Conservation (phyloP, 495 filamentous ascomycete genomes). For the Penicillium herquei region DNA sequence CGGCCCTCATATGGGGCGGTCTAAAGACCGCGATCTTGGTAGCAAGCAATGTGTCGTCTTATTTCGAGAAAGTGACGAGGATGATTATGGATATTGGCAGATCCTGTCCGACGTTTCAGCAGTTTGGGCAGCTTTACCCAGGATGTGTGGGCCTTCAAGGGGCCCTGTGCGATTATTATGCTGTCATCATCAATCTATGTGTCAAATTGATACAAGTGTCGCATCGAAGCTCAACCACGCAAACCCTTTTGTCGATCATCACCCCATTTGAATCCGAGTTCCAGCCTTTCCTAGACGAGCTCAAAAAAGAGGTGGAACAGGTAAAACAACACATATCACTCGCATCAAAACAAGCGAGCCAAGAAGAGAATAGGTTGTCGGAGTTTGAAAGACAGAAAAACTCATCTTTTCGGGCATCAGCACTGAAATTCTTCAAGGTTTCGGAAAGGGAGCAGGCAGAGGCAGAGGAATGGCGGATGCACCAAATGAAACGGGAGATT, state of each 20-base stretch:
- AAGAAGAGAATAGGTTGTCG: slow-evolving; percentile 15
- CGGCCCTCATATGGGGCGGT: slow-evolving; percentile 38
- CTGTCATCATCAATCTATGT: slow-evolving; percentile 32
- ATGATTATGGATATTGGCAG: slow-evolving; percentile 30
- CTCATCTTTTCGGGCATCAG: slow-evolving; percentile 1
- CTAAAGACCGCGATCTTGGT: slow-evolving; percentile 26
- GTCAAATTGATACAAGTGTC: slow-evolving; percentile 24
- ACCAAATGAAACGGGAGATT: not conserved
- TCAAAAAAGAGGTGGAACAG: slow-evolving; percentile 9
- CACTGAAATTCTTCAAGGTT: not conserved
- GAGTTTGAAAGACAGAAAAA: slow-evolving; percentile 13
- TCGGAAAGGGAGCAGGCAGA: slow-evolving; percentile 5
- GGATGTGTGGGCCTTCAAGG: slow-evolving; percentile 25
- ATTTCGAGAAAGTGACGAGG: slow-evolving; percentile 33
- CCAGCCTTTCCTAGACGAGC: not conserved
- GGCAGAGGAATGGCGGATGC: slow-evolving; percentile 4
- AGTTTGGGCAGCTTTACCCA: slow-evolving; percentile 34
- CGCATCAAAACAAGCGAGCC: slow-evolving; percentile 17
- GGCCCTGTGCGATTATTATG: slow-evolving; percentile 33
- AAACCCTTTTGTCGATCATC: not conserved
- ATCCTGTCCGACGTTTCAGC: slow-evolving; percentile 26
- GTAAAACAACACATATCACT: slow-evolving; percentile 22
- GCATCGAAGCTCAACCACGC: slow-evolving; percentile 1
- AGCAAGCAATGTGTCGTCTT: slow-evolving; percentile 29
- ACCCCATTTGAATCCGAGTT: slow-evolving; percentile 17